Evolutionary conservation across 345 rosid genomes (phyloP), one percentile per base, ranked within the genome.

Genomic region (Geranium rotundifolium): DNA sequence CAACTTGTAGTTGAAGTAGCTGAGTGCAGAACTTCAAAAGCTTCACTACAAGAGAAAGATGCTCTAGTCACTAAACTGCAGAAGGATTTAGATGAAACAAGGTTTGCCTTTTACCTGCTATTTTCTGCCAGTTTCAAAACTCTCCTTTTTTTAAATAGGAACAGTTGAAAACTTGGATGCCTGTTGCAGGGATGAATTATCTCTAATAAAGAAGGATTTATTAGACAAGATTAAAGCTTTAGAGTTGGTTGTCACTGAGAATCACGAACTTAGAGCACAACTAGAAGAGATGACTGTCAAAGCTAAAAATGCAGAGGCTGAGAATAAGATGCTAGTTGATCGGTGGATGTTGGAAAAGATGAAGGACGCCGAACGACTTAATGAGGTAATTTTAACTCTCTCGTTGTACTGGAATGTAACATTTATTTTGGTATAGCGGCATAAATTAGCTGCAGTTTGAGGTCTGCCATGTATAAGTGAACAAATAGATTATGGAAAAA

Each of bases 321-420:
- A 93, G 72, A 90, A 93, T 62, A 90, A 85, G 78, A 86, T 84
- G 89, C 69, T 93, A 46, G 59, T 93, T 60, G 97, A 93, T 73
- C 89, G 95, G 31, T 93, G 95, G 99, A 93, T 93, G 97, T 74
- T 93, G 71, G 89, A 93, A 72, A 93, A 93, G 80, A 93, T 93
- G 97, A 79, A 90, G 76, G 97, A 90, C 56, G 97, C 99, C 7
- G 99, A 93, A 74, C 88, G 89, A 61, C 90, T 90, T 69, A 93
- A 90, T n/a, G 96, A 93, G 97, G 99, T 93, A 77, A 31, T 14
- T 46, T 46, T 46, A 7, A 7, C 3, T 14, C 16, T 46, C 16
- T 46, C 8, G 15, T 46, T 46, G 52, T 46, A 46, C 3, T 46
- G 3, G 13, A 9, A 46, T 9, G 52, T 46, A 46, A 46, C 16